Evolutionary conservation across 306 rosid species (phyloP).

Genomic region (Sphenostylis stenocarpa): DNA sequence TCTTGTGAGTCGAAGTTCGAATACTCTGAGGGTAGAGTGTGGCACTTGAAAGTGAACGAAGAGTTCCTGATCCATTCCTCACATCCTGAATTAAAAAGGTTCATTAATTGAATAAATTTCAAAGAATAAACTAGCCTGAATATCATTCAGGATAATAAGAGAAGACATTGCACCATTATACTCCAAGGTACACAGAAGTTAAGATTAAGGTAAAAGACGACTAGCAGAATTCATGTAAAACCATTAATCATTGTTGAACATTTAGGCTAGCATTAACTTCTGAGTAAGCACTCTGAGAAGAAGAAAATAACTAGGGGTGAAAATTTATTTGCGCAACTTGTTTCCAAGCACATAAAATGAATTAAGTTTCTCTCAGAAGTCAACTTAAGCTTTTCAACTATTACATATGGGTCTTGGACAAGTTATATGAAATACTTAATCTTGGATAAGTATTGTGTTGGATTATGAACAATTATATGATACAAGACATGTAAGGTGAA

Average conservation of each 20-base stretch:
- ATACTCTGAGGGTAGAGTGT: slow-evolving; percentile 81
- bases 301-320: too few species aligned
- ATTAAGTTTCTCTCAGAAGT: too few species aligned
- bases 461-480: neutral
- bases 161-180: neutral
- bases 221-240: neutral
- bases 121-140: neutral
- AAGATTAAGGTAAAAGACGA: neutral
- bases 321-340: too few species aligned
- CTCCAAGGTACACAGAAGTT: neutral
- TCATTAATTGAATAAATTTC: neutral
- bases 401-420: too few species aligned
- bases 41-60: slow-evolving; percentile 62
- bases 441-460: neutral
- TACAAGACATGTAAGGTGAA: neutral
- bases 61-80: slow-evolving; percentile 54
- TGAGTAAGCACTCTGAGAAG: neutral
- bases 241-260: neutral
- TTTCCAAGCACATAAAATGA: too few species aligned
- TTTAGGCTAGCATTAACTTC: neutral
- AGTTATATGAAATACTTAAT: too few species aligned
- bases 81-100: slow-evolving; percentile 49
- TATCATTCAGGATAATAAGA: neutral
- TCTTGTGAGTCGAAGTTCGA: slow-evolving; percentile 51
- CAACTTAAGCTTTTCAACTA: too few species aligned